A percentile compares a stretch with the other conserved stretches of the same genome.
Conservation (phyloP, 2,329 filamentous ascomycete genomes). For the Chrysosporium queenslandicum region DNA sequence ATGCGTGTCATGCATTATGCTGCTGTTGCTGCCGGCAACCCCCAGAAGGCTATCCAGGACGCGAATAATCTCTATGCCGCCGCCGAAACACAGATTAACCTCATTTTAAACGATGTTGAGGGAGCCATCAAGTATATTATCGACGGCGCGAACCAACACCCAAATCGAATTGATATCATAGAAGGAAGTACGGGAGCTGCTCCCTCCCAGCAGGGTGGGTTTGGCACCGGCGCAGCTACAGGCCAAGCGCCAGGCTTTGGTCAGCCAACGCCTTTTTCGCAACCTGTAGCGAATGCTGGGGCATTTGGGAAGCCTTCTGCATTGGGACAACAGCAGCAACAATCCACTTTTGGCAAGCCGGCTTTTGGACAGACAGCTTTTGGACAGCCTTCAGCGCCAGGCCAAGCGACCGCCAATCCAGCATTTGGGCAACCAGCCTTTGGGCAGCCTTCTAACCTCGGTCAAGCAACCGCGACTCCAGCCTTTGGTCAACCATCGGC, state of each 20-base stretch:
- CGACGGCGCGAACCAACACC: constrained; percentile 57
- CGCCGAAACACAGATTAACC: constrained; percentile 61
- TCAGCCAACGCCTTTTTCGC: constrained; percentile 21
- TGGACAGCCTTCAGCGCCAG: constrained; percentile 33
- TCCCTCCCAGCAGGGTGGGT: neutral
- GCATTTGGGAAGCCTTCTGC: constrained; percentile 36
- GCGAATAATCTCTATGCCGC: constrained; percentile 50
- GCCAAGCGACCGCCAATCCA: constrained; percentile 19
- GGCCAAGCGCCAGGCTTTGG: constrained; percentile 21
- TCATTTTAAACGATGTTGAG: constrained; percentile 57
- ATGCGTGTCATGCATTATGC: constrained; percentile 64
- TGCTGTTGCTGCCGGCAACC: constrained; percentile 51
- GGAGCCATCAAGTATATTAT: constrained; percentile 63
- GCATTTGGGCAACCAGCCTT: constrained; percentile 15
- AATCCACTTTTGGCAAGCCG: constrained; percentile 8
- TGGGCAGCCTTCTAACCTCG: constrained; percentile 8
- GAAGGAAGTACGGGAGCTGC: constrained; percentile 22
- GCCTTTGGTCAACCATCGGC: constrained; percentile 24
- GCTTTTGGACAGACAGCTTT: constrained; percentile 22
- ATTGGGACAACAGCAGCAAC: constrained; percentile 25
- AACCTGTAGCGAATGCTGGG: constrained; percentile 12
- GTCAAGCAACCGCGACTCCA: constrained; percentile 4
- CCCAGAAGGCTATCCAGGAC: constrained; percentile 44
- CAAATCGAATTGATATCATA: constrained; percentile 57
- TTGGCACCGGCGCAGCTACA: constrained; percentile 6